Conservation (phyloP, 371 early-diverging fungal genomes). For the Mortierella polycephala region DNA sequence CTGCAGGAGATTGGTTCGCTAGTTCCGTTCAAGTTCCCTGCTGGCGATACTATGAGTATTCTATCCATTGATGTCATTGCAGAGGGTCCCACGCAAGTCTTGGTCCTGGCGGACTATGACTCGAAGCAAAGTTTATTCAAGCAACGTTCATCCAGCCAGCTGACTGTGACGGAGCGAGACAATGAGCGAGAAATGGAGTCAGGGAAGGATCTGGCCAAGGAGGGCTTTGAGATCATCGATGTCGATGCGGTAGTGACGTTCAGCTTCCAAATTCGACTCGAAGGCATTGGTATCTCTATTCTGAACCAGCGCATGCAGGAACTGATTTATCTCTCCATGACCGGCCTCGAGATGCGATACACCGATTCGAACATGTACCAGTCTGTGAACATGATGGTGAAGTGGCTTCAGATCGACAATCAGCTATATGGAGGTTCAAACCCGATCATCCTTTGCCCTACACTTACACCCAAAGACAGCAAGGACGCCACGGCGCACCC, state of each 20-base stretch:
- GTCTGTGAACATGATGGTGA: conserved; percentile 77
- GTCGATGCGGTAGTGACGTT: conserved; percentile 67
- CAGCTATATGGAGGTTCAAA: conserved; percentile 85
- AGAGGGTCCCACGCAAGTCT: conserved; percentile 83
- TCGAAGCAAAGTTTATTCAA: conserved; percentile 70
- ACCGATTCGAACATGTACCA: conserved; percentile 83
- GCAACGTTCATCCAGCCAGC: conserved; percentile 50
- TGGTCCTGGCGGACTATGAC: conserved; percentile 80
- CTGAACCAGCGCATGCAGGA: conserved; percentile 82
- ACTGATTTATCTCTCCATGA: conserved; percentile 83
- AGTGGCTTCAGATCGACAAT: conserved; percentile 97
- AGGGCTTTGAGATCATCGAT: conserved; percentile 71
- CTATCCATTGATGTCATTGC: conserved; percentile 88
- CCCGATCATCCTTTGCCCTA: conserved; percentile 94
- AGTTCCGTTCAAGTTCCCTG: conserved; percentile 83
- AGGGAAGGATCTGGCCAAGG: conserved; percentile 43
- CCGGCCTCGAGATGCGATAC: conserved; percentile 77
- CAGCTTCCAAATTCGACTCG: conserved; percentile 77
- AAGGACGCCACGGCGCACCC: conserved; percentile 72
- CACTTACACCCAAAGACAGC: conserved; percentile 74
- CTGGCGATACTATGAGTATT: conserved; percentile 58
- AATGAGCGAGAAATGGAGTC: conserved; percentile 36
- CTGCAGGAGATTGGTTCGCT: conserved; percentile 92
- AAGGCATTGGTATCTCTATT: conserved; percentile 92
- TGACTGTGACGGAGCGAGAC: conserved; percentile 33